Conservation (phyloP, 2,329 filamentous ascomycete genomes). For the Apiospora marii region DNA sequence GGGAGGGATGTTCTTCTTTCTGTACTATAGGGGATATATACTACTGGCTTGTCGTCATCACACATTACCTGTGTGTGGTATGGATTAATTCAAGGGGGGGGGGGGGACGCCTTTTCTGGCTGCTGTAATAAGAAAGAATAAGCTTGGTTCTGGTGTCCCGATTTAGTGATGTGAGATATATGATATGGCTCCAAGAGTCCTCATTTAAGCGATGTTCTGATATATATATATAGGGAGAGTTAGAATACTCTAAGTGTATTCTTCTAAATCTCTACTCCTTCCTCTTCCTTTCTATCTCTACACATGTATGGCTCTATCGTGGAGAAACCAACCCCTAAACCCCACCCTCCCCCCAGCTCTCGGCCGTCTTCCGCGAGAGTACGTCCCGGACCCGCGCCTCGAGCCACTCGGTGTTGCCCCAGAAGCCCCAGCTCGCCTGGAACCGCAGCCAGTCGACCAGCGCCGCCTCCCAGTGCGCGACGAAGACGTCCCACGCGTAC, state of each 20-base stretch:
- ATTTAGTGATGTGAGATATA: not conserved
- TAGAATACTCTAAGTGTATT: no score
- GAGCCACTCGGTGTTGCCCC: slow-evolving; percentile 67
- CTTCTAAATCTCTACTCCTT: not conserved
- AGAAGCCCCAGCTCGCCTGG: slow-evolving; percentile 68
- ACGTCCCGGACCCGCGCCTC: slow-evolving; percentile 61
- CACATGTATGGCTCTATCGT: not conserved
- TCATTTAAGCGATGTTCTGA: not conserved
- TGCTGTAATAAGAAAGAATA: not conserved
- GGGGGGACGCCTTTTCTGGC: not conserved
- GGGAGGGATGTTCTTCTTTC: not conserved
- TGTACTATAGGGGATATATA: not conserved
- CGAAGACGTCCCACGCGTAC: slow-evolving; percentile 63
- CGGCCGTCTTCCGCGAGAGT: slow-evolving; percentile 44
- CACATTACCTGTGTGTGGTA: not conserved
- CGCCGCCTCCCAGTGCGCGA: slow-evolving; percentile 71
- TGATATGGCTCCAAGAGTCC: not conserved
- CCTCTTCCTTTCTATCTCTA: not conserved
- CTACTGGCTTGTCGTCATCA: not conserved
- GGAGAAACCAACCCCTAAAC: not conserved
- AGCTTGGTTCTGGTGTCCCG: not conserved
- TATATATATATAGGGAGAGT: not conserved
- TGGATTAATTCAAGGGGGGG: not conserved
- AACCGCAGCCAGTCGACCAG: slow-evolving; percentile 73
- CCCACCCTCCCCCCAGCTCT: slow-evolving; percentile 47